Base-by-base conservation (phyloP, 1,139 yeast species). In the Torulaspora globosa region DNA sequence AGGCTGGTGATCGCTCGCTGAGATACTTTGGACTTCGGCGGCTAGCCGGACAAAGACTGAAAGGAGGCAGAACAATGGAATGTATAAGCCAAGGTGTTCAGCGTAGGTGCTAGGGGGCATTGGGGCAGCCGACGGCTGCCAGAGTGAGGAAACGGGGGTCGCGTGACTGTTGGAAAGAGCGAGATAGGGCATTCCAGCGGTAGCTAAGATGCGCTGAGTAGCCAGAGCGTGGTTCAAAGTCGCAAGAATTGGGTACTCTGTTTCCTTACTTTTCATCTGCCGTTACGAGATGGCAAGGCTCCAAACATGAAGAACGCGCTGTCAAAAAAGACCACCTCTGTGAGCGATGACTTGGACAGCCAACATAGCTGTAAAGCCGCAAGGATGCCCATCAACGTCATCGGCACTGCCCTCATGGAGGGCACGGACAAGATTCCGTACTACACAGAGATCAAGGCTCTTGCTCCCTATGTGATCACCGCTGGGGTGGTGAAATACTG, bases 381-480 rank as follows among this genome's bases (percentile, higher is more conserved):
- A 6, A 48, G 37, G 27, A 90, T 90, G 98, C 97, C 97, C 1
- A 63, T 90, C 48, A 86, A 90, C 62, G 80, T 88, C 54, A 61
- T 88, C 14, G 81, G 85, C 10, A 71, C 82, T 1, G 79, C 80
- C 30, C 51, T 84, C 27, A 63, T 75, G 15, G 87, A 89, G 36
- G 97, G 97, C 2, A 76, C 90, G 0, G 79, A 78, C 8, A 72
- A 71, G 2, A 74, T 89, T 39, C 97, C 97, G 0, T 85, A 84
- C 30, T 88, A 84, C 80, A 69, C 71, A 2, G 69, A 75, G 46
- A 65, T 86, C 50, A 78, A 75, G 53, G 55, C 59, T 10, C 78
- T 74, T 52, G 81, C 76, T 0, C 89, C 94, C 0, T 68, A 70
- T 3, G 57, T 73, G 1, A 68, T 72, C 0, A 74, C 73, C 0